Conservation (phyloP, 192 early-diverging fungal species). For the Coemansia aciculifera region DNA sequence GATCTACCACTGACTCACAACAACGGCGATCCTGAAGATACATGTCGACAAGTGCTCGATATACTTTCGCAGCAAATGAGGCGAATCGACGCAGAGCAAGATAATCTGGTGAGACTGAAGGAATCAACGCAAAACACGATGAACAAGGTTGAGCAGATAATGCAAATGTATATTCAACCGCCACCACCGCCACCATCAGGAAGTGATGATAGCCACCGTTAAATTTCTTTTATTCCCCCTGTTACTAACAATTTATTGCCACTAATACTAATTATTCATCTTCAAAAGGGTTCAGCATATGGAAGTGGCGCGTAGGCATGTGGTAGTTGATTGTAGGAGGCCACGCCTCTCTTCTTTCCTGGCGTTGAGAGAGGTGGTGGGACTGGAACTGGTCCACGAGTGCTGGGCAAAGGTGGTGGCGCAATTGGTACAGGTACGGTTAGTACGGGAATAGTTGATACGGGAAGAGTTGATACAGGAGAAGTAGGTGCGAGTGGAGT, state of each 20-base stretch:
- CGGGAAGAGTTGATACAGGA: too few relatives aligned
- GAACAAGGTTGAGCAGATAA: slow-evolving; percentile 30
- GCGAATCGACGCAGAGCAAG: slow-evolving; percentile 47
- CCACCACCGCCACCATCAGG: neutral
- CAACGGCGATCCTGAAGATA: slow-evolving; percentile 22
- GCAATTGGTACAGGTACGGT: neutral
- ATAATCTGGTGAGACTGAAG: slow-evolving; percentile 24
- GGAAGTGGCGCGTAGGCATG: neutral
- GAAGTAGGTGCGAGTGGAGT: too few relatives aligned
- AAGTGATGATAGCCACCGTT: neutral
- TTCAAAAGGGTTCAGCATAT: slow-evolving; percentile 14
- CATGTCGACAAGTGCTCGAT: slow-evolving; percentile 39
- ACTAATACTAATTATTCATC: too few relatives aligned
- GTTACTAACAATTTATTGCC: neutral
- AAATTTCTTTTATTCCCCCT: neutral
- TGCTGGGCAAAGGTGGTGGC: neutral
- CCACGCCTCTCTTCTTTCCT: neutral
- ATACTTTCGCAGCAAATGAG: slow-evolving; percentile 33
- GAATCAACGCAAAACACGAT: slow-evolving; percentile 37
- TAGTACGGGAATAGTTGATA: too few relatives aligned
- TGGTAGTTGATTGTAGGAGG: neutral
- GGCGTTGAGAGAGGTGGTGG: neutral
- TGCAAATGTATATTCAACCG: slow-evolving; percentile 25
- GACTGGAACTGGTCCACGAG: too few relatives aligned
- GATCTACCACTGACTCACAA: neutral